Base-by-base conservation (phyloP, 169 alveolate species). In the Fabrea salina region DNA sequence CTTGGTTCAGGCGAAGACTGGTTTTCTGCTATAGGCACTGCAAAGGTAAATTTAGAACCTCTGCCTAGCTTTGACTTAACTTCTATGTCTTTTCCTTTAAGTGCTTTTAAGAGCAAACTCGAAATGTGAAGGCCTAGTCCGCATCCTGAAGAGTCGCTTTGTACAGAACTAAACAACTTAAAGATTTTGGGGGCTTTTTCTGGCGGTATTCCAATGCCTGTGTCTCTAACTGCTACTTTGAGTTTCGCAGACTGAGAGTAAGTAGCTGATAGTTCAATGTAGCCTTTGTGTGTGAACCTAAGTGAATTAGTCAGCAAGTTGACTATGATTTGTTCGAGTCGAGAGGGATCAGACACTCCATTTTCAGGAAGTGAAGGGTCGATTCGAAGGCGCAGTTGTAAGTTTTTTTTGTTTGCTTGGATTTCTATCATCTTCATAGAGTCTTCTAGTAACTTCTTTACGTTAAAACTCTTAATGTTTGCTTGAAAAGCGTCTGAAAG, bases 41-140 rank as follows among this genome's bases (percentile, higher is more conserved):
- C 35, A 66, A 66, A 66, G 41, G 43, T 32, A 40, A 66, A 66
- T 35, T 33, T 41, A 0, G 76, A 66, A 35, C 76, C 76, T 19
- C 32, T 66, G n/a, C 76, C 76, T 22, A 41, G 43, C 35, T 66
- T 33, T 19, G 58, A 39, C n/a, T 33, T 16, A 66, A 66, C 58
- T 8, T 66, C 8, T 37, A 66, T 66, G 57, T 32, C 1, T 32
- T 11, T 39, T 5, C 76, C 76, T 40, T 30, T 56, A 39, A 66
- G 56, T 66, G 33, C 76, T 41, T 66, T 32, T 37, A 43, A 6
- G 41, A 66, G n/a, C 56, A 33, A 19, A 66, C 41, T 66, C 4
- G 76, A 32, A n/a, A 66, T 66, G 57, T 37, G 37, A 4, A 66
- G 56, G 51, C 76, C 76, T 2, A 66, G 56, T 0, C 76, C 76